phyloP scores from a whole-genome alignment of 805 yeast species.

The Ascoidea tarda region DNA sequence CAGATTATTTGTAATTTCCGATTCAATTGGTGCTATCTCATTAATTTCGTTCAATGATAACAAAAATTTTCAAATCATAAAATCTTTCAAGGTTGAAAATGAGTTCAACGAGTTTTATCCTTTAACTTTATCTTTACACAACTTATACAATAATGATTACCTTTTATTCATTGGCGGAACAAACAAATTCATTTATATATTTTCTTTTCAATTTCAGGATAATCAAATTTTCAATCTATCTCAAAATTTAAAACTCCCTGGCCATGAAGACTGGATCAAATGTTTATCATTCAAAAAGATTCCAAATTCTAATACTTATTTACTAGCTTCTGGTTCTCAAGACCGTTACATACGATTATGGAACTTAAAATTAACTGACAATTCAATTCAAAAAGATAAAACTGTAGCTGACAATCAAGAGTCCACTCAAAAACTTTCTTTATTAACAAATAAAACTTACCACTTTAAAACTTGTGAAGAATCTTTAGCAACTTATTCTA shows the following conservation, averaged over 20 bases:
- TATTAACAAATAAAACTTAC: constrained; percentile 62
- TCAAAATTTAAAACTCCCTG: constrained; percentile 45
- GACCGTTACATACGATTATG: constrained; percentile 87
- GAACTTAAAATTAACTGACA: constrained; percentile 53
- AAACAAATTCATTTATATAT: constrained; percentile 34
- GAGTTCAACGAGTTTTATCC: constrained; percentile 36
- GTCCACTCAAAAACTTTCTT: constrained; percentile 26
- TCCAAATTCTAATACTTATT: constrained; percentile 32
- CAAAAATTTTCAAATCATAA: constrained; percentile 12
- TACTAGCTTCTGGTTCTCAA: constrained; percentile 84
- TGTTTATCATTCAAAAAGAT: constrained; percentile 45
- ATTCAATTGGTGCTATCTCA: constrained; percentile 43
- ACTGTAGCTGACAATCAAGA: constrained; percentile 20
- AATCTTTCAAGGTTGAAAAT: constrained; percentile 15
- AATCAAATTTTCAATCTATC: constrained; percentile 14
- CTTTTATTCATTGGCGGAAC: constrained; percentile 69
- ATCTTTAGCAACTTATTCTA: constrained; percentile 28
- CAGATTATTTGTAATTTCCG: constrained; percentile 40
- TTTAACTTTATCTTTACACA: constrained; percentile 13
- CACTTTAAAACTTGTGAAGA: constrained; percentile 27
- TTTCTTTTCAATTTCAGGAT: constrained; percentile 22
- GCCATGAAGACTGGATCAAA: constrained; percentile 96
- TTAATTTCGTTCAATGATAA: constrained; percentile 28
- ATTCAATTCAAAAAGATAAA: constrained; percentile 28
- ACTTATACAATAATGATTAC: constrained; percentile 17